Evolutionary conservation across 306 rosid species (phyloP), one percentile per base, ranked within the genome.

Genomic region (Trichosanthes truncata): DNA sequence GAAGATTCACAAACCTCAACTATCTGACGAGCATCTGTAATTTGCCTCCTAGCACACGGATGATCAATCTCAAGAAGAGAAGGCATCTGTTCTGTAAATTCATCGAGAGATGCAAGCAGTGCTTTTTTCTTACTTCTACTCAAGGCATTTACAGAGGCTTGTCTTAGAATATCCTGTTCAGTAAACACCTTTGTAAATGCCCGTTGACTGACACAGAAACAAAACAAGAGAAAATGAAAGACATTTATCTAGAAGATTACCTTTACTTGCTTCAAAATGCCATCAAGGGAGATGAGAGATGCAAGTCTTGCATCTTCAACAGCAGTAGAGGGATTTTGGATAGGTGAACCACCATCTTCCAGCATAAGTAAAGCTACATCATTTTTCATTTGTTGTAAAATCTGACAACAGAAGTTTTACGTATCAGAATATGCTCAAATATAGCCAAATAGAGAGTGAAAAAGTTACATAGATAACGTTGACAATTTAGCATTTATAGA

Each of bases 231-330:
- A 77, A 76, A 56, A 49, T 61, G 38, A 1, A 35, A 80, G 60
- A 78, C 43, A 57, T 55, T 79, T 59, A 9, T 66, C 72, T 48
- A 83, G 33, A 69, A 43, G 62, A 76, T 79, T 78, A 95, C 98
- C 97, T 95, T 95, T 83, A 89, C 87, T 89, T 91, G 97, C 86
- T 95, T 95, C 84, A 93, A 56, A 78, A 95, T 92, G 87, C 91
- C 88, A 89, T 92, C 97, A 53, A 95, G 93, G 78, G 98, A 89
- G 81, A 95, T 92, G 75, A 95, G 96, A 85, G 98, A 95, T 74
- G 98, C 98, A 66, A 95, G 85, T 85, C 98, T 86, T 79, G 97
- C 90, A 83, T 95, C 98, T 88, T 92, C 97, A 56, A 93, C 93
- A 65, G 97, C 97, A 23, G 97, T 95, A 66, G 97, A 91, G 81